phyloP scores from a whole-genome alignment of 495 filamentous ascomycete species.

The Neurospora sp. region DNA sequence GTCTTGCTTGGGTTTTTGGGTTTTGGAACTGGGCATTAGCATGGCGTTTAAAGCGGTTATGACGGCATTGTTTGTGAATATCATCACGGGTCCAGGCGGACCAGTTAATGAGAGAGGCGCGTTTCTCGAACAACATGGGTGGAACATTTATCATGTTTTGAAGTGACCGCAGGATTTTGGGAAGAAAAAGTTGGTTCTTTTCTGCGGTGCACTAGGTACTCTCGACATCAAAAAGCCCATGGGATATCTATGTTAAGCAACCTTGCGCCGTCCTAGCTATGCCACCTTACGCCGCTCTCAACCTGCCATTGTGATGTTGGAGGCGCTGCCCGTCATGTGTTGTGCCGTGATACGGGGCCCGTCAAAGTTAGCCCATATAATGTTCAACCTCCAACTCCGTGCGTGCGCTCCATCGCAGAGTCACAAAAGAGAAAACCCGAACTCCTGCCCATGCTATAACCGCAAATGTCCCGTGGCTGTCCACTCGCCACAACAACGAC shows the following conservation, averaged over 20 bases:
- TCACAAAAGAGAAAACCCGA: background rate
- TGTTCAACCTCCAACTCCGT: background rate
- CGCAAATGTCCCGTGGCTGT: background rate
- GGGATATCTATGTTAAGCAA: background rate
- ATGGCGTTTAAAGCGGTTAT: conserved; percentile 13
- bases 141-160: background rate
- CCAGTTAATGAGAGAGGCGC: background rate
- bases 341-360: background rate
- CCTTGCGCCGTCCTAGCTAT: background rate
- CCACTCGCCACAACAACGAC: background rate
- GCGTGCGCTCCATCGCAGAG: background rate
- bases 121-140: background rate
- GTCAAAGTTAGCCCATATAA: background rate
- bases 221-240: background rate
- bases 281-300: background rate
- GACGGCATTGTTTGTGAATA: background rate
- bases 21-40: conserved; percentile 6
- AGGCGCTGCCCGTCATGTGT: background rate
- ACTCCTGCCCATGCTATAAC: background rate
- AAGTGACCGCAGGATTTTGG: background rate
- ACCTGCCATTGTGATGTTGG: background rate
- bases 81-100: background rate
- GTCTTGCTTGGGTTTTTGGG: background rate
- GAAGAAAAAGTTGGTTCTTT: no score
- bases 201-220: background rate